Conservation (phyloP, 2,329 filamentous ascomycete species). For the Fusarium oligoseptatum region DNA sequence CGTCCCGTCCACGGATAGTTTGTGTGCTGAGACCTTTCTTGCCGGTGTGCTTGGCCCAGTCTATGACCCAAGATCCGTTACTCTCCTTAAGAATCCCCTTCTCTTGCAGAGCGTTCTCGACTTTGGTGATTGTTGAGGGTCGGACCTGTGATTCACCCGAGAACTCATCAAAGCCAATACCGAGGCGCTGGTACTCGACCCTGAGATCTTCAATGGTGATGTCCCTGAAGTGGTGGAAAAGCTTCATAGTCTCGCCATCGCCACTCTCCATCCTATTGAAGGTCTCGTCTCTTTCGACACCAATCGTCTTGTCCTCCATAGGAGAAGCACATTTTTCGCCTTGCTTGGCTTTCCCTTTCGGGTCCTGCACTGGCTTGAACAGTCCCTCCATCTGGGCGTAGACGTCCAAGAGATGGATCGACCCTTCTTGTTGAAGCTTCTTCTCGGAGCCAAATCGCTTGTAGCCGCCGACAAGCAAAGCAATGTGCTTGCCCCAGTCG, state of each 20-base stretch:
- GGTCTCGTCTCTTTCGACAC: constrained; percentile 65
- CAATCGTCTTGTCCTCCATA: constrained; percentile 50
- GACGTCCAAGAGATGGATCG: constrained; percentile 76
- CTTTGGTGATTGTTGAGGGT: constrained; percentile 66
- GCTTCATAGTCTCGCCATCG: constrained; percentile 62
- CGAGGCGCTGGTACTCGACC: constrained; percentile 65
- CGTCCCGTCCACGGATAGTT: constrained; percentile 70
- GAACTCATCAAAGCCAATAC: constrained; percentile 69
- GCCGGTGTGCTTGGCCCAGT: constrained; percentile 78
- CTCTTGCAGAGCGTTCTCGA: constrained; percentile 69
- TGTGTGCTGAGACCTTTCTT: constrained; percentile 75
- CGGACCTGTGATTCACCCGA: constrained; percentile 74
- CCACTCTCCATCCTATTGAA: constrained; percentile 70
- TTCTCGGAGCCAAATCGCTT: constrained; percentile 74
- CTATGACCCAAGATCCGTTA: constrained; percentile 76
- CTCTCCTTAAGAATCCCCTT: constrained; percentile 71
- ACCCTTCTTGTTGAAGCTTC: constrained; percentile 70
- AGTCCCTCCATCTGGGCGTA: constrained; percentile 75
- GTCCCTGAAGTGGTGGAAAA: constrained; percentile 67
- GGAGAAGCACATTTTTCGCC: constrained; percentile 51
- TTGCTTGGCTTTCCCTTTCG: constrained; percentile 61
- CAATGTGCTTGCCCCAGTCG: constrained; percentile 78
- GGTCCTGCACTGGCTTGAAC: constrained; percentile 72
- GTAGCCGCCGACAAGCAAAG: constrained; percentile 73
- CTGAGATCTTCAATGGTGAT: constrained; percentile 66